Percentiles rank a stretch among this genome's conserved stretches.
Conservation (phyloP, 176 grass and related monocot species). For the Tillandsia fasciculata region DNA sequence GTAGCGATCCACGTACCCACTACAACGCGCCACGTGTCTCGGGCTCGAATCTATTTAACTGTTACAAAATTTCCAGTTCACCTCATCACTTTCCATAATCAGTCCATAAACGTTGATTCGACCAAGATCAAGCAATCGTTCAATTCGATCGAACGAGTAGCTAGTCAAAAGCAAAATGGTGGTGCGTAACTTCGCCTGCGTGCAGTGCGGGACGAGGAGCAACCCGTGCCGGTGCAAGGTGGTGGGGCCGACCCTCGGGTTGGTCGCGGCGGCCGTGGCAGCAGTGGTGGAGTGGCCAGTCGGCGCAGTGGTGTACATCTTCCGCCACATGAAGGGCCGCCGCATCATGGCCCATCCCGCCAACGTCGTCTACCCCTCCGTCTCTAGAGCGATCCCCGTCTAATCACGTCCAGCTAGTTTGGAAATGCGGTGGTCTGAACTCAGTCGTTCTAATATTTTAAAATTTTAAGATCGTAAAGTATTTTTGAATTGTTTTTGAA, state of each 20-base stretch:
- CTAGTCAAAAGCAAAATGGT: too few relatives aligned
- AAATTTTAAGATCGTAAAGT: too few relatives aligned
- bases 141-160: too few relatives aligned
- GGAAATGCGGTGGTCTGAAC: not conserved
- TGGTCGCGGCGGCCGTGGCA: conserved; percentile 62
- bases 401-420: not conserved
- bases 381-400: conserved; percentile 51
- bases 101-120: not conserved
- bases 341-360: conserved; percentile 90
- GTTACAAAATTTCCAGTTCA: not conserved
- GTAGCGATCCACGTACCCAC: conserved; percentile 7
- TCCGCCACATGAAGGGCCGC: conserved; percentile 72
- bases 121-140: conserved; percentile 19
- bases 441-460: not conserved
- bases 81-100: not conserved
- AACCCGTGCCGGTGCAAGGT: conserved; percentile 95
- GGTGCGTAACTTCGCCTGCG: conserved; percentile 13
- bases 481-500: too few relatives aligned
- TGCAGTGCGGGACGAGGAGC: conserved; percentile 76
- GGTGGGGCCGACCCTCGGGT: conserved; percentile 74
- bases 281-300: conserved; percentile 76
- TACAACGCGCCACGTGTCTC: conserved; percentile 13
- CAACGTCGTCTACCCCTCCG: conserved; percentile 57
- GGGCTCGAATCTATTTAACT: not conserved
- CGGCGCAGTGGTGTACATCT: conserved; percentile 65